Base-by-base conservation (phyloP, 2,329 filamentous ascomycete species). In the Arthrinium puccinioides region DNA sequence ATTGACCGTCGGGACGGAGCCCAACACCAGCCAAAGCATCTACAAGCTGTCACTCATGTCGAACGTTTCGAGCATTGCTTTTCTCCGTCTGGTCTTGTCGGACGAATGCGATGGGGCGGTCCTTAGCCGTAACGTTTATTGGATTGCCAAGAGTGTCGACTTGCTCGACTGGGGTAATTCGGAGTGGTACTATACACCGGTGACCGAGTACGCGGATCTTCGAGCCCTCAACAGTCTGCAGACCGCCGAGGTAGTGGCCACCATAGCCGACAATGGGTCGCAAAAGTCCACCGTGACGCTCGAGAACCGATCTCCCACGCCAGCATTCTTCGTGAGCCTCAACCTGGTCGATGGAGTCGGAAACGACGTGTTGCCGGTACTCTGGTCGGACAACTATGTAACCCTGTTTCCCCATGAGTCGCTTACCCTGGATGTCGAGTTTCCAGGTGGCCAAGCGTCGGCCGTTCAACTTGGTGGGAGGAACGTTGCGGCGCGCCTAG, bases 321-420 rank as follows among this genome's bases (percentile, higher is more conserved):
- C 77, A 0, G 78, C 76, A 0, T 70, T 81, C 31, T 82, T 82
- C 43, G 45, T 82, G 8, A 59, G 67, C 2, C 37, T 81, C 21
- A 66, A 66, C 31, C 50, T 78, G 2, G 60, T 76, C 0, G 63
- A 75, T 42, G 43, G 37, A 3, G 41, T 52, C 0, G 64, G 64
- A 0, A 45, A 57, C 0, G 72, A 76, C 35, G 60, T 78, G 0
- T 44, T 66, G 5, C 72, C 75, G 0, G 64, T 76, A 1, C 59
- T 61, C 15, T 82, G 77, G 76, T 70, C 68, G 1, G 76, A 81
- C 43, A 82, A 82, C 42, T 82, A 81, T 42, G 59, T 82, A 10
- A 79, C 76, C 2, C 53, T 82, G 9, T 79, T 70, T 64, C 74
- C 76, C 0, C 54, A 59, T 1, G 77, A 82, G 58, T 67, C 57